Conservation (phyloP, 108 stramenopile genomes). For the Stephanodiscus minutulus region DNA sequence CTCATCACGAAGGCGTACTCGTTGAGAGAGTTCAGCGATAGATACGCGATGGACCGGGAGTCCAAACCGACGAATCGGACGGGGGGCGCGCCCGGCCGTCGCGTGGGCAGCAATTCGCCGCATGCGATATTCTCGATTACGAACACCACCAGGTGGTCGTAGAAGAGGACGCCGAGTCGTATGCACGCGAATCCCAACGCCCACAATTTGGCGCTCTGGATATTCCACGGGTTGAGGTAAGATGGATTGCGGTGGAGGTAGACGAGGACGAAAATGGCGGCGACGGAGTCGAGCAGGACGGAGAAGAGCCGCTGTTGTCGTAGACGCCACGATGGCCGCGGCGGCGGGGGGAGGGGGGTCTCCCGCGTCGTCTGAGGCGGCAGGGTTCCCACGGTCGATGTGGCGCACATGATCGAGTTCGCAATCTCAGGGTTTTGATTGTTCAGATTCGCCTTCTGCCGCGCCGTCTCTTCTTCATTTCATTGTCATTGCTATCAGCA, state of each 20-base stretch:
- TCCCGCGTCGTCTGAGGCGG: background rate
- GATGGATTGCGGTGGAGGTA: slow-evolving; percentile 53
- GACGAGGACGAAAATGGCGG: slow-evolving; percentile 40
- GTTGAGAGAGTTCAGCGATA: slow-evolving; percentile 81
- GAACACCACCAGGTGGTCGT: slow-evolving; percentile 68
- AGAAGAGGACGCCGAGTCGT: slow-evolving; percentile 63
- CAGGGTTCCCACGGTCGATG: background rate
- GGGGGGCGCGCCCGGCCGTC: slow-evolving; percentile 51
- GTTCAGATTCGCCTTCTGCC: too few species aligned
- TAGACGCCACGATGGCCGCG: slow-evolving; percentile 22
- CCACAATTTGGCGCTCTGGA: slow-evolving; percentile 50
- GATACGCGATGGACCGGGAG: slow-evolving; percentile 56
- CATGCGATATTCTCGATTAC: slow-evolving; percentile 52
- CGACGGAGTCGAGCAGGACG: slow-evolving; percentile 49
- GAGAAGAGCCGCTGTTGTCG: slow-evolving; percentile 43
- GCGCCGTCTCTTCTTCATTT: too few species aligned
- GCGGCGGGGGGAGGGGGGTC: background rate
- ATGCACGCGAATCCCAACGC: slow-evolving; percentile 51
- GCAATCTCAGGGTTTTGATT: too few species aligned
- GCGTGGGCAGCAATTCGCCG: slow-evolving; percentile 62
- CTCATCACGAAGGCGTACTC: slow-evolving; percentile 87
- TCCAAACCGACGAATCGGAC: slow-evolving; percentile 65
- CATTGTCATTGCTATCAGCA: too few species aligned
- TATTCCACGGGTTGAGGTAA: slow-evolving; percentile 66
- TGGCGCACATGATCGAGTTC: slow-evolving; percentile 3